Base-by-base conservation (phyloP, 2,329 filamentous ascomycete species). In the Elsinoe perseae region DNA sequence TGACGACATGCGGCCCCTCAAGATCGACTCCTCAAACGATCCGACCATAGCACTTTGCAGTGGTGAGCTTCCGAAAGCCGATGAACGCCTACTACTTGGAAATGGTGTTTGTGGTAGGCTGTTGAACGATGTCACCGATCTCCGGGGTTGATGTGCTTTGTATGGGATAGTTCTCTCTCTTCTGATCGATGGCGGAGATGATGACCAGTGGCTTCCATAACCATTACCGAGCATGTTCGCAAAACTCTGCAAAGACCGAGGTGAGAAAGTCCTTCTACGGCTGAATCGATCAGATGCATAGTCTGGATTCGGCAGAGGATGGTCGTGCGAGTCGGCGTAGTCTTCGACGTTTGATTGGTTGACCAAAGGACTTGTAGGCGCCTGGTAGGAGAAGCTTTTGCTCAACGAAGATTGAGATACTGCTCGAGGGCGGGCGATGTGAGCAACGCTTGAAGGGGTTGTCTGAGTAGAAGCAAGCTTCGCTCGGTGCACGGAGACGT, bases 11-110 rank as follows among this genome's bases (percentile, higher is more conserved):
- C 93, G 83, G 36, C 93, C 93, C 46, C 89, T 84, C 1, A 98
- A 75, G 59, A 98, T 96, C 25, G 90, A 96, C 72, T 98, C 93
- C 71, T 98, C 93, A 64, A 96, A 98, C 1, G 92, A 96, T 1
- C 93, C 93, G 1, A 97, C 92, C 87, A 98, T 95, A 7, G 92
- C 91, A 70, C 95, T 89, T 57, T 92, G 87, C 25, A 93, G 75
- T 3, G 89, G 85, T 2, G 89, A 89, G 2, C 77, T 74, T 44
- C 95, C 91, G 0, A 85, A 83, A 44, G 88, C 75, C 0, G 91
- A 96, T 0, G 85, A 84, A 42, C 89, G 79, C 14, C 77, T 69
- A 2, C 82, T 75, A 2, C 79, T 76, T 7, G 79, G 65, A 43
- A 78, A 62, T 1, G 75, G 73, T 14, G 72, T 70, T 56, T 74